Conservation (phyloP, 2,329 filamentous ascomycete species). For the Aureobasidium pullulans region DNA sequence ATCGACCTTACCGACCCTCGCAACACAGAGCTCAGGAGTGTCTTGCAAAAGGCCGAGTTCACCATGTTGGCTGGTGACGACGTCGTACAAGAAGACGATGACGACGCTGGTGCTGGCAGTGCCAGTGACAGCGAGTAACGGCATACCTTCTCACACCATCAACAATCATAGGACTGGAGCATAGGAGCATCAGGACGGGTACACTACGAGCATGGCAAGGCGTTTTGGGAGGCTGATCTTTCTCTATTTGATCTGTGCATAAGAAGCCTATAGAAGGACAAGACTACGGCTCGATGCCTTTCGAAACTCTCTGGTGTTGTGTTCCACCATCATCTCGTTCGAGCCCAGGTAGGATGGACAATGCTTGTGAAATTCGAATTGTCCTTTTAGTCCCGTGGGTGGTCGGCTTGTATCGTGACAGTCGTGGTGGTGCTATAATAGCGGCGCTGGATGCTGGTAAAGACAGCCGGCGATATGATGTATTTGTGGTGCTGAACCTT, state of each 20-base stretch:
- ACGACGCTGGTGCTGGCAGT: slow-evolving; percentile 31
- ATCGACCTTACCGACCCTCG: slow-evolving; percentile 65
- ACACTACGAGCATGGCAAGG: slow-evolving; percentile 12
- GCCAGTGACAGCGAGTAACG: slow-evolving; percentile 42
- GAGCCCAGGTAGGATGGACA: background rate
- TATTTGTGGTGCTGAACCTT: background rate
- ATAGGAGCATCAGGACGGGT: background rate
- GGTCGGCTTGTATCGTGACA: background rate
- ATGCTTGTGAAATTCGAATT: background rate
- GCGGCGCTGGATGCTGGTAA: background rate
- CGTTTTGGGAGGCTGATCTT: slow-evolving; percentile 8
- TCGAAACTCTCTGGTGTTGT: background rate
- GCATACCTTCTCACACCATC: background rate
- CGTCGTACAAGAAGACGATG: slow-evolving; percentile 42
- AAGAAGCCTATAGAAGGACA: slow-evolving; percentile 8
- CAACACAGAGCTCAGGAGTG: slow-evolving; percentile 53
- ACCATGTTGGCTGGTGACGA: slow-evolving; percentile 42
- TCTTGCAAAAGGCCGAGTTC: slow-evolving; percentile 67
- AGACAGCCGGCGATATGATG: background rate
- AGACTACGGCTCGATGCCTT: slow-evolving; percentile 2
- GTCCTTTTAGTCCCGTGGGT: background rate
- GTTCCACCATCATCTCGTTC: background rate
- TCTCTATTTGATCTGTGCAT: slow-evolving; percentile 9
- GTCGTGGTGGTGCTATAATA: background rate
- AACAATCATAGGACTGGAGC: background rate